These are phyloP conservation scores for Bretschneidera sinensis DNA, from an alignment of 345 rosid genomes.

Conservation along the genomic window DNA sequence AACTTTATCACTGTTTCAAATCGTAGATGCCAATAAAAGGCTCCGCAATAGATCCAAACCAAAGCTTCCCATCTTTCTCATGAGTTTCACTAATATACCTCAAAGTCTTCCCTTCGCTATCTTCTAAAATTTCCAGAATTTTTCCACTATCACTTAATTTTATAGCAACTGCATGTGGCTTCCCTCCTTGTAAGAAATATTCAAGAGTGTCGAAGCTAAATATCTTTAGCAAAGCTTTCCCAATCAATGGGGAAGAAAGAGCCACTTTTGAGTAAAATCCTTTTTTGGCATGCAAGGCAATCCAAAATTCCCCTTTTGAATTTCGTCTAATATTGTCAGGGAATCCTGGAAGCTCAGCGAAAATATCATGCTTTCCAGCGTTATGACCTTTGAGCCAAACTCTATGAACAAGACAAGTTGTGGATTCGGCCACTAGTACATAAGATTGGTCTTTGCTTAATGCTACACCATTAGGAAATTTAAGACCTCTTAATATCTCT, in stretches of 20 bases:
- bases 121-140: too few relatives aligned
- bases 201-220: constrained; percentile 39
- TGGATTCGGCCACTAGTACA: constrained; percentile 45
- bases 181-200: constrained; percentile 43
- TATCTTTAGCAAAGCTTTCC: constrained; percentile 35
- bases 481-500: constrained; percentile 38
- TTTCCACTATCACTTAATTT: constrained; percentile 50
- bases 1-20: too few relatives aligned
- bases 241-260: constrained; percentile 32
- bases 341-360: constrained; percentile 48
- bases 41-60: too few relatives aligned
- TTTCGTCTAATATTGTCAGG: constrained; percentile 60
- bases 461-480: constrained; percentile 72
- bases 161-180: constrained; percentile 51
- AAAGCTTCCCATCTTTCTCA: constrained; percentile 48
- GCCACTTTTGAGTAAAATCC: constrained; percentile 29
- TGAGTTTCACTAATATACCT: constrained; percentile 60
- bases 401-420: constrained; percentile 34
- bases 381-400: constrained; percentile 40
- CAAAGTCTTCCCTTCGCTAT: constrained; percentile 43
- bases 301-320: too few relatives aligned
- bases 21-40: too few relatives aligned
- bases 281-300: too few relatives aligned
- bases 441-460: constrained; percentile 57
- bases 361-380: constrained; percentile 32